These are phyloP conservation scores for Albophoma yamanashiensis DNA, from an alignment of 2,329 filamentous ascomycete species.

Conservation along the genomic window DNA sequence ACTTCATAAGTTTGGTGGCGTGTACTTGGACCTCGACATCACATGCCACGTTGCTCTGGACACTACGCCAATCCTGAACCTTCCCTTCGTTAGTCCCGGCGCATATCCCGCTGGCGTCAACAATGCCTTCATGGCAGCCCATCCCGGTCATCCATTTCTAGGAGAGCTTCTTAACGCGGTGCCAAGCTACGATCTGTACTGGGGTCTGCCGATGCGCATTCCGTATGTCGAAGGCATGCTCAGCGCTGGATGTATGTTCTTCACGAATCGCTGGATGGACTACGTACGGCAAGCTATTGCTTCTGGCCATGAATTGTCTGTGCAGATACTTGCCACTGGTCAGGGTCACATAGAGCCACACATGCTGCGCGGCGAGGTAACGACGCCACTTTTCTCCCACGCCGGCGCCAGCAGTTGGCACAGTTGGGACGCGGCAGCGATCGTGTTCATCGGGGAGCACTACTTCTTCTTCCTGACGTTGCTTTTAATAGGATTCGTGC, in stretches of 20 bases:
- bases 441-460: not conserved
- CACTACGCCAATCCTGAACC: constrained; percentile 8
- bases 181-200: constrained; percentile 11
- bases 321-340: not conserved
- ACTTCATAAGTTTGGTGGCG: constrained; percentile 12
- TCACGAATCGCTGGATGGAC: constrained; percentile 14
- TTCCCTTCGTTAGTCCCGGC: constrained; percentile 10
- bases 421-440: constrained; percentile 2
- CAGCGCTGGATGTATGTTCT: constrained; percentile 15
- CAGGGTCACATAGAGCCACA: constrained; percentile 1
- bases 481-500: not conserved
- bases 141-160: constrained; percentile 9
- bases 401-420: constrained; percentile 15
- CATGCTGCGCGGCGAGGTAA: constrained; percentile 12
- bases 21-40: constrained; percentile 14
- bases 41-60: constrained; percentile 10
- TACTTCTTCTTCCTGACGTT: not conserved
- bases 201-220: constrained; percentile 13
- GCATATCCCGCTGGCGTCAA: constrained; percentile 13
- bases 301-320: not conserved
- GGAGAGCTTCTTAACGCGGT: constrained; percentile 6
- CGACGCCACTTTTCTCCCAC: constrained; percentile 12
- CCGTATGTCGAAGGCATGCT: constrained; percentile 16
- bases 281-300: constrained; percentile 7
- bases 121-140: constrained; percentile 11